These are phyloP conservation scores for Neonectria magnoliae DNA, from an alignment of 2,329 filamentous ascomycete genomes.

Conservation along the genomic window DNA sequence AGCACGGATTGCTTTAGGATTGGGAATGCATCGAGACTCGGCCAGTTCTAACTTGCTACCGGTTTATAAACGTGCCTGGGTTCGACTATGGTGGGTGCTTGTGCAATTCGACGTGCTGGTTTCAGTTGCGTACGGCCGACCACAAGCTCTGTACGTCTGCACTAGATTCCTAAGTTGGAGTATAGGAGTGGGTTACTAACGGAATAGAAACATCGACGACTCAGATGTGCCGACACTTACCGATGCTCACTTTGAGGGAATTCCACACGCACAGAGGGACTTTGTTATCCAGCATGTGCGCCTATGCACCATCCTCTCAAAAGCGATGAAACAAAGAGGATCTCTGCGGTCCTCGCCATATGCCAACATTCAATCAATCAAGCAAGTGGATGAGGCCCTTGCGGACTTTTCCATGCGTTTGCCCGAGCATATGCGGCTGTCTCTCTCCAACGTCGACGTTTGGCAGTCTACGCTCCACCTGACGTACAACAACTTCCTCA, in stretches of 20 bases:
- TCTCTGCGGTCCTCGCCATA: conserved; percentile 3
- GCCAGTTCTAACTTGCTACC: conserved; percentile 35
- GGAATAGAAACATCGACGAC: conserved; percentile 54
- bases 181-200: not conserved
- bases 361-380: conserved; percentile 29
- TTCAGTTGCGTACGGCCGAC: conserved; percentile 55
- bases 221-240: conserved; percentile 56
- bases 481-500: conserved; percentile 41
- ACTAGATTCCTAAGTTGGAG: not conserved
- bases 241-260: conserved; percentile 53
- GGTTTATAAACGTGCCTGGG: conserved; percentile 44
- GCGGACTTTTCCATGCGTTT: conserved; percentile 34
- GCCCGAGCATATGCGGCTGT: conserved; percentile 31
- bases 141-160: conserved; percentile 54
- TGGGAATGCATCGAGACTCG: conserved; percentile 57
- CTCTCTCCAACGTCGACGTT: conserved; percentile 15
- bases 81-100: conserved; percentile 49
- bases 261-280: conserved; percentile 47
- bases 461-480: conserved; percentile 43
- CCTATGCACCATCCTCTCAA: conserved; percentile 58
- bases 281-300: conserved; percentile 59
- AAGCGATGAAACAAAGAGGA: conserved; percentile 37
- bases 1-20: conserved; percentile 58
- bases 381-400: conserved; percentile 38
- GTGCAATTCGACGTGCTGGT: conserved; percentile 48